Conservation (phyloP, 257 asterid species). For the Solanum pimpinellifolium region DNA sequence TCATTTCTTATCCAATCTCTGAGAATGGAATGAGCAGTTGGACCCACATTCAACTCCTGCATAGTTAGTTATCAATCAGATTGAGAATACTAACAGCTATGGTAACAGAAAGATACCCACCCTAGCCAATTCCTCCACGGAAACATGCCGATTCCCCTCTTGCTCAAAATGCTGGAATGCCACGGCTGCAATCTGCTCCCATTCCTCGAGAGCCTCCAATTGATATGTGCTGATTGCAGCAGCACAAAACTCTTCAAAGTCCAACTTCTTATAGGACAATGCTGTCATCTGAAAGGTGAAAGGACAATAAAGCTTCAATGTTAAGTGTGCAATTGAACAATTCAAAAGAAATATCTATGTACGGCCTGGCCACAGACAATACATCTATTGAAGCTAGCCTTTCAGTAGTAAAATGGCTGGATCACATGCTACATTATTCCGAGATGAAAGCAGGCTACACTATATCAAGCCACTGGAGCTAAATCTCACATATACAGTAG, state of each 20-base stretch:
- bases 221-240: constrained; percentile 88
- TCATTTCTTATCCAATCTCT: constrained; percentile 71
- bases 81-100: background rate
- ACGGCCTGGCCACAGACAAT: background rate
- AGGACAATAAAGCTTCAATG: background rate
- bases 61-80: background rate
- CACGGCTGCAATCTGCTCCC: constrained; percentile 73
- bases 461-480: background rate
- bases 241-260: constrained; percentile 80
- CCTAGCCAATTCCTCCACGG: constrained; percentile 82
- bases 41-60: constrained; percentile 83
- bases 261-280: constrained; percentile 59
- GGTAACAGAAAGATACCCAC: constrained; percentile 39
- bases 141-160: constrained; percentile 76
- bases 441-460: background rate
- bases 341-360: background rate
- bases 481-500: background rate
- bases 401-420: background rate
- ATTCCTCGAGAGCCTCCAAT: constrained; percentile 64
- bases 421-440: background rate
- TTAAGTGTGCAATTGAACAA: background rate
- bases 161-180: constrained; percentile 66
- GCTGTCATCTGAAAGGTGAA: constrained; percentile 53
- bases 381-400: background rate
- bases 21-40: constrained; percentile 55